A percentile compares a stretch with the other conserved stretches of the same genome.
Evolutionary conservation across 1,284 basidiomycete genomes (phyloP).

Genomic region (Ganoderma leucocontextum): DNA sequence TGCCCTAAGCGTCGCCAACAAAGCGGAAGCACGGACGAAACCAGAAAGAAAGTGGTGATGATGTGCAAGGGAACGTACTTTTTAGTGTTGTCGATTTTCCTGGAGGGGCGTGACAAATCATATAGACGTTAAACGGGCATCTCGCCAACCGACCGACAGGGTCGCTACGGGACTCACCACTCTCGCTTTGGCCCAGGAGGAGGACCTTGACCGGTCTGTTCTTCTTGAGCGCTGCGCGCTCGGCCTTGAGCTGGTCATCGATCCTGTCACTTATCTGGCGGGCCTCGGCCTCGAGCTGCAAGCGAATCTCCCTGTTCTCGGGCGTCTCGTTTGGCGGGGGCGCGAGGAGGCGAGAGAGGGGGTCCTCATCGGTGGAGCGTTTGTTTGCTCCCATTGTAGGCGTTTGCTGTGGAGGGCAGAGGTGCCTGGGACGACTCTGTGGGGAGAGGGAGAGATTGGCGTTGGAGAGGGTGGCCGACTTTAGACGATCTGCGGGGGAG

Average conservation of each 20-base stretch:
- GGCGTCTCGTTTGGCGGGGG: constrained; percentile 61
- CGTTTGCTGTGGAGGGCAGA: constrained; percentile 1
- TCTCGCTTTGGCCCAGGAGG: constrained; percentile 76
- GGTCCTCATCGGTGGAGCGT: constrained; percentile 52
- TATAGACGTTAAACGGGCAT: background rate
- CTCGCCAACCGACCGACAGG: background rate
- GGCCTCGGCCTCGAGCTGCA: constrained; percentile 61
- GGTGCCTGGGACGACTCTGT: constrained; percentile 6
- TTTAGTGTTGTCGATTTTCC: constrained; percentile 63
- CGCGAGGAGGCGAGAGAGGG: constrained; percentile 55
- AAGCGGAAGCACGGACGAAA: no score
- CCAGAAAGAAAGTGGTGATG: background rate
- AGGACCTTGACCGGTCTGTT: constrained; percentile 64
- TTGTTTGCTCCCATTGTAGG: constrained; percentile 37
- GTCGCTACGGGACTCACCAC: constrained; percentile 53
- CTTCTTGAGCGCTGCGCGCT: constrained; percentile 57
- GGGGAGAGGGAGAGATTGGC: constrained; percentile 10
- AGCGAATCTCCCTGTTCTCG: constrained; percentile 49
- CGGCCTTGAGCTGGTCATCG: constrained; percentile 65
- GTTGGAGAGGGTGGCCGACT: constrained; percentile 15
- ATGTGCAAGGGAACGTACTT: constrained; percentile 44
- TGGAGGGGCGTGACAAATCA: constrained; percentile 33
- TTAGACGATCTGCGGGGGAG: constrained; percentile 24
- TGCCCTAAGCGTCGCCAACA: background rate
- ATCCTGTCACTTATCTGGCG: constrained; percentile 66